Percentiles rank a stretch among this genome's conserved stretches.
These are phyloP conservation scores for Botrytis deweyae DNA, from an alignment of 2,329 filamentous ascomycete species.

Conservation along the genomic window DNA sequence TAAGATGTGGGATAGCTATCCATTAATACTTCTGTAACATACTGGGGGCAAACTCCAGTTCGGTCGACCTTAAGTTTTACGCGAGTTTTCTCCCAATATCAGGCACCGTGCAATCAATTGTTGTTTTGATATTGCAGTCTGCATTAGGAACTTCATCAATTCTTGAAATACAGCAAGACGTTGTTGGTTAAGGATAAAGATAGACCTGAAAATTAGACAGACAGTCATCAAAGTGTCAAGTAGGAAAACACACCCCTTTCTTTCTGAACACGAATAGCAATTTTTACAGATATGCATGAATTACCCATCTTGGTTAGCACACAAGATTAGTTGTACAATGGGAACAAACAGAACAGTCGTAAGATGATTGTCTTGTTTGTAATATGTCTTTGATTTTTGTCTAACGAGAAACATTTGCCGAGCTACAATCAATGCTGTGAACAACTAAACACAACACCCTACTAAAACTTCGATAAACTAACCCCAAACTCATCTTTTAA, in stretches of 20 bases:
- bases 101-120: not conserved
- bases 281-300: not conserved
- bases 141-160: not conserved
- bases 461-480: not conserved
- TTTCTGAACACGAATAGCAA: not conserved
- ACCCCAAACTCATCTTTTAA: too few relatives aligned
- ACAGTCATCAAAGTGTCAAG: not conserved
- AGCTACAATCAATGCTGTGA: not conserved
- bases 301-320: fast-evolving
- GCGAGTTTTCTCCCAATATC: not conserved
- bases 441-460: not conserved
- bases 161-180: not conserved
- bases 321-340: not conserved
- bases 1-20: not conserved
- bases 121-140: not conserved
- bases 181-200: not conserved
- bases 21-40: not conserved
- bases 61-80: not conserved
- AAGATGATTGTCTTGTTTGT: not conserved
- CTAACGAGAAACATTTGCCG: not conserved
- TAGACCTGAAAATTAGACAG: not conserved
- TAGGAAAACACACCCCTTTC: not conserved
- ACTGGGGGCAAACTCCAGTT: not conserved
- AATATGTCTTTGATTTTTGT: not conserved
- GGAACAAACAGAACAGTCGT: not conserved